A percentile compares a stretch with the other conserved stretches of the same genome.
Conservation (phyloP, 192 early-diverging fungal species). For the Coemansia sp. region DNA sequence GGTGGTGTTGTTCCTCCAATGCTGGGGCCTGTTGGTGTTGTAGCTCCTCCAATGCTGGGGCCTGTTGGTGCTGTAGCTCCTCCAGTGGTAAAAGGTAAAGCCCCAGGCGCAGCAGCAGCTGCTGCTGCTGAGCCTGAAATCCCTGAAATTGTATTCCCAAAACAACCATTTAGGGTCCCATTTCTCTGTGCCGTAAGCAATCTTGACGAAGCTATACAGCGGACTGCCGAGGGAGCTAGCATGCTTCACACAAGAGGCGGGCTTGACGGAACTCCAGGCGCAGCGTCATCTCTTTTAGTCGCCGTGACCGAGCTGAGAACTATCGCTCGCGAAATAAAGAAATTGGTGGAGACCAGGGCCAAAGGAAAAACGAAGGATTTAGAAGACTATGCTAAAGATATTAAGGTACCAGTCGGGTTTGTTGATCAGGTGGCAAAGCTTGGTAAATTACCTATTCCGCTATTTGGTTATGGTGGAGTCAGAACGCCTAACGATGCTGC, state of each 20-base stretch:
- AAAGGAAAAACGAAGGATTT: conserved; percentile 67
- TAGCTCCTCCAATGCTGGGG: too few relatives aligned
- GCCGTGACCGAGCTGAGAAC: background rate
- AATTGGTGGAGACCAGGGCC: background rate
- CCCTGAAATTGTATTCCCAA: conserved; percentile 83
- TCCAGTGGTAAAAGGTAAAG: too few relatives aligned
- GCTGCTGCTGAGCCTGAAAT: too few relatives aligned
- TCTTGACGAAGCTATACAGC: conserved; percentile 84
- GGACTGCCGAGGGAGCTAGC: conserved; percentile 90
- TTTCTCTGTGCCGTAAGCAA: conserved; percentile 88
- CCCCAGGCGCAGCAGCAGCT: too few relatives aligned
- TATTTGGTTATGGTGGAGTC: conserved; percentile 95
- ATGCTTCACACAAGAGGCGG: conserved; percentile 82
- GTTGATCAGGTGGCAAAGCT: conserved; percentile 78
- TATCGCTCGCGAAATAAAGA: conserved; percentile 52
- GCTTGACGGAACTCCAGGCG: too few relatives aligned
- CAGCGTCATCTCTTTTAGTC: background rate
- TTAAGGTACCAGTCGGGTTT: conserved; percentile 79
- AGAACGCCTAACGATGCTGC: conserved; percentile 96
- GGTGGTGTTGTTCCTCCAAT: too few relatives aligned
- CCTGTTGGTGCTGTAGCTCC: too few relatives aligned
- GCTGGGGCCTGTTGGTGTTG: too few relatives aligned
- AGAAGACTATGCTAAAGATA: conserved; percentile 82
- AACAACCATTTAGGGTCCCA: conserved; percentile 81
- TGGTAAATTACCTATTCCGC: conserved; percentile 90